Evolutionary conservation across 176 grass and related monocot genomes (phyloP).

Genomic region (Oryza officinalis): DNA sequence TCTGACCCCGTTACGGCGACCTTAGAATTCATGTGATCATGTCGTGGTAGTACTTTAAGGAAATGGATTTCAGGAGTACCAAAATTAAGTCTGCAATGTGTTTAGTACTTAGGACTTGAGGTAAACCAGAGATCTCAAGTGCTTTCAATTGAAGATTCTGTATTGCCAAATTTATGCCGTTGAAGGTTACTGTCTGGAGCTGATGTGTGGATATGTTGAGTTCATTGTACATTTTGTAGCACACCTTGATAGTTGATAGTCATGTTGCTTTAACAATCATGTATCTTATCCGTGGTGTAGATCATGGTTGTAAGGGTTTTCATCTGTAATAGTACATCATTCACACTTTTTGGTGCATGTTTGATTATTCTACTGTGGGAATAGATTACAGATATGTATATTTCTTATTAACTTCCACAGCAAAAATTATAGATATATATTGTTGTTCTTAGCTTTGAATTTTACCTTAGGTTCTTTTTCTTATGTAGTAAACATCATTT

Average conservation of each 20-base stretch:
- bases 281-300: not conserved
- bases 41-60: not conserved
- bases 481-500: not conserved
- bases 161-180: not conserved
- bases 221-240: not conserved
- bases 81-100: slow-evolving; percentile 10
- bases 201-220: not conserved
- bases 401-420: not conserved
- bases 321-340: not conserved
- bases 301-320: not conserved
- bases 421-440: not conserved
- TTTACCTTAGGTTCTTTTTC: not conserved
- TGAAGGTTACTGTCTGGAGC: not conserved
- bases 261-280: not conserved
- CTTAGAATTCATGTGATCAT: slow-evolving; percentile 5
- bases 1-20: slow-evolving; percentile 21
- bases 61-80: slow-evolving; percentile 17
- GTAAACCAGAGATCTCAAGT: not conserved
- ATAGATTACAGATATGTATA: not conserved
- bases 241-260: not conserved
- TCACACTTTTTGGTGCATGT: not conserved
- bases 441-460: not conserved
- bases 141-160: not conserved
- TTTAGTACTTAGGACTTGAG: slow-evolving; percentile 5
- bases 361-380: not conserved